A percentile compares a stretch with the other conserved stretches of the same genome.
phyloP scores from a whole-genome alignment of 345 rosid genomes.

The Viola odorata region DNA sequence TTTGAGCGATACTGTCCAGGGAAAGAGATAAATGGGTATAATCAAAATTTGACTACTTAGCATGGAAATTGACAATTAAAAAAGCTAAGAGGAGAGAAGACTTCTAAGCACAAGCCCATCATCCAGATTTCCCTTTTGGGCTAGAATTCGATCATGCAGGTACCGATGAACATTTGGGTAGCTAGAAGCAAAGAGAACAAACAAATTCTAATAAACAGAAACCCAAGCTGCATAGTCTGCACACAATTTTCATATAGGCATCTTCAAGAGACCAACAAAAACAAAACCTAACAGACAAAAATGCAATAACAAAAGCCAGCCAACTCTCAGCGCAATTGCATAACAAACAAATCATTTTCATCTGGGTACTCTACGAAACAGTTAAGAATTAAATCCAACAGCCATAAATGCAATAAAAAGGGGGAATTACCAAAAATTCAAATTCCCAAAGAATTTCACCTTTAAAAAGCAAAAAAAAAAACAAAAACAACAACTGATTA shows the following conservation, averaged over 20 bases:
- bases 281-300: conserved; percentile 1
- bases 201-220: background rate
- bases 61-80: background rate
- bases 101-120: background rate
- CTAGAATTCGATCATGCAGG: background rate
- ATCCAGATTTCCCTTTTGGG: background rate
- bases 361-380: too few relatives aligned
- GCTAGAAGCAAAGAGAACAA: background rate
- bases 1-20: background rate
- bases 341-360: too few relatives aligned
- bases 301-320: too few relatives aligned
- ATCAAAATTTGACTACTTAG: too few relatives aligned
- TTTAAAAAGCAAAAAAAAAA: background rate
- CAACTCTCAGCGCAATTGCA: background rate
- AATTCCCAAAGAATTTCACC: background rate
- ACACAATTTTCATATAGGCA: background rate
- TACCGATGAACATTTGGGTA: background rate
- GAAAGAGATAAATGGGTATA: too few relatives aligned
- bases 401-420: too few relatives aligned
- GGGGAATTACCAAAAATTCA: background rate
- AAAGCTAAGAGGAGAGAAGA: background rate
- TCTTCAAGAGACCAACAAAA: background rate
- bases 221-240: background rate
- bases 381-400: too few relatives aligned
- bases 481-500: conserved; percentile 4